phyloP scores from a whole-genome alignment of 768 basidiomycete species.

The Agrocybe pediades region DNA sequence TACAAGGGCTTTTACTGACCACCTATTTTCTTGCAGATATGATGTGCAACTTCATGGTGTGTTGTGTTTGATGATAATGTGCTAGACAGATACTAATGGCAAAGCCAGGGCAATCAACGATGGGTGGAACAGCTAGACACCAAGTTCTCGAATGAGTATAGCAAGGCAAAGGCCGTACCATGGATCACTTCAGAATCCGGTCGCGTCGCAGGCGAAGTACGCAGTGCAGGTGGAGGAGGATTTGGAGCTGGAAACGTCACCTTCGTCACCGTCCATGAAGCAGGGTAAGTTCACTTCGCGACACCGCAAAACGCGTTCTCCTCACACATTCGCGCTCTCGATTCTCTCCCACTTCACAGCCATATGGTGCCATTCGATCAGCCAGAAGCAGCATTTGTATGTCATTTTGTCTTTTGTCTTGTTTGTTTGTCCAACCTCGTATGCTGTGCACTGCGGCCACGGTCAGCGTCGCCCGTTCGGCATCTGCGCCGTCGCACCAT shows the following conservation, averaged over 20 bases:
- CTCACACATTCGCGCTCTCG: constrained; percentile 7
- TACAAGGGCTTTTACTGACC: constrained; percentile 5
- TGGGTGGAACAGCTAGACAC: constrained; percentile 72
- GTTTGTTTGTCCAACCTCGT: constrained; percentile 1
- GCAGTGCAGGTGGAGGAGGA: constrained; percentile 65
- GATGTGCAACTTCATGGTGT: constrained; percentile 85
- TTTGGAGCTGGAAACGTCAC: constrained; percentile 82
- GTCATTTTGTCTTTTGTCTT: constrained; percentile 21
- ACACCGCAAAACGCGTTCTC: background rate
- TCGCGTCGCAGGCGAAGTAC: constrained; percentile 64
- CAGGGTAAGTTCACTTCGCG: constrained; percentile 59
- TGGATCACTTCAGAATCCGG: constrained; percentile 60
- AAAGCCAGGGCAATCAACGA: constrained; percentile 68
- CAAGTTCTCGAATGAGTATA: constrained; percentile 64
- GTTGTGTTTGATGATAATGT: constrained; percentile 17
- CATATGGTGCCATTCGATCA: constrained; percentile 94
- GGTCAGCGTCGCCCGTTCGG: too few species aligned
- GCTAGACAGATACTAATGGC: background rate
- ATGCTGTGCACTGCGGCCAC: background rate
- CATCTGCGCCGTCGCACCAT: constrained; percentile 5
- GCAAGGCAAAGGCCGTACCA: constrained; percentile 43
- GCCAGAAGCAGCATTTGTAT: constrained; percentile 79
- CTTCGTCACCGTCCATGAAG: constrained; percentile 75
- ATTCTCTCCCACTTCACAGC: constrained; percentile 33
- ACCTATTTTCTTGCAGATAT: constrained; percentile 48